A percentile compares a stretch with the other conserved stretches of the same genome.
These are phyloP conservation scores for Lichtheimia ramosa DNA, from an alignment of 371 early-diverging fungal species.

Conservation along the genomic window DNA sequence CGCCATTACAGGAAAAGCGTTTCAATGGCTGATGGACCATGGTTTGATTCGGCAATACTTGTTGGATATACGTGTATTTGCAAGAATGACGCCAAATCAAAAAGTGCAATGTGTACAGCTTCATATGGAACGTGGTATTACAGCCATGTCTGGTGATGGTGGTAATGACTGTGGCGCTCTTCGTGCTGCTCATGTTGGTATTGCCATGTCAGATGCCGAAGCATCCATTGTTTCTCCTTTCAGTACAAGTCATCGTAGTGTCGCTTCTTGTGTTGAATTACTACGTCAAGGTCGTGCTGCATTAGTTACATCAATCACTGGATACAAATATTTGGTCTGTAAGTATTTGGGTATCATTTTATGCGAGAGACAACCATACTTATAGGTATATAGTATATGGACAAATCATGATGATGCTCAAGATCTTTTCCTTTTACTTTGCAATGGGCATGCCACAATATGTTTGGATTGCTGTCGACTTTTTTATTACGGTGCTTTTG, in stretches of 20 bases:
- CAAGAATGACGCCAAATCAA: constrained; percentile 76
- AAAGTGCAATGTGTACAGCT: constrained; percentile 67
- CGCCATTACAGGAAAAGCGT: constrained; percentile 70
- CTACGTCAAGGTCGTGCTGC: constrained; percentile 74
- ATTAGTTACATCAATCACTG: constrained; percentile 72
- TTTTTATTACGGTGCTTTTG: constrained; percentile 49
- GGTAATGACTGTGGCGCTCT: constrained; percentile 98
- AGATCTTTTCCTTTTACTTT: constrained; percentile 60
- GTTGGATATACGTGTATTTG: constrained; percentile 64
- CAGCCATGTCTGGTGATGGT: constrained; percentile 99
- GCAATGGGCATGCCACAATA: constrained; percentile 56
- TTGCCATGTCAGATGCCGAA: constrained; percentile 81
- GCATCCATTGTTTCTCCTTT: constrained; percentile 90
- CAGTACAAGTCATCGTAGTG: constrained; percentile 61
- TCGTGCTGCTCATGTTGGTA: constrained; percentile 91
- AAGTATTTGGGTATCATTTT: neutral
- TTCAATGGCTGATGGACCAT: constrained; percentile 40
- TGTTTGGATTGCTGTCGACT: constrained; percentile 58
- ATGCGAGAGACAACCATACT: neutral
- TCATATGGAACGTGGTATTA: constrained; percentile 47
- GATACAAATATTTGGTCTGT: constrained; percentile 71
- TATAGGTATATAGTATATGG: constrained; percentile 54
- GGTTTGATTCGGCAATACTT: constrained; percentile 37
- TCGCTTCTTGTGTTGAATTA: constrained; percentile 69
- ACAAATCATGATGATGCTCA: constrained; percentile 65